Percentiles rank a stretch among this genome's conserved stretches.
Evolutionary conservation across 2,329 filamentous ascomycete genomes (phyloP).

Genomic region (Calcarisporium arbuscula): DNA sequence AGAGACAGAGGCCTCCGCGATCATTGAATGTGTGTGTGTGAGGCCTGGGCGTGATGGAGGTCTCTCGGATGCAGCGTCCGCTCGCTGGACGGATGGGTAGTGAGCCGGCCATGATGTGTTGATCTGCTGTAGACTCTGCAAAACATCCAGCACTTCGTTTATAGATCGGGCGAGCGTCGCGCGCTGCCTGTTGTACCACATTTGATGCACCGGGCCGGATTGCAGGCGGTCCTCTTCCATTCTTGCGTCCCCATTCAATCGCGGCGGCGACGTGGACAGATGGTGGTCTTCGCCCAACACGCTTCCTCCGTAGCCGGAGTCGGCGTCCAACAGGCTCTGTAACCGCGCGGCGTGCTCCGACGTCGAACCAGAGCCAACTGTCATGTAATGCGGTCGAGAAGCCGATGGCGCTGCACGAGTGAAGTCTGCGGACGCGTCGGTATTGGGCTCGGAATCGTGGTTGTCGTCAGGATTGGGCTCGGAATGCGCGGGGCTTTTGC

Average conservation of each 20-base stretch:
- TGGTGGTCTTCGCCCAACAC: slow-evolving; percentile 56
- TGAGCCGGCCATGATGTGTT: slow-evolving; percentile 91
- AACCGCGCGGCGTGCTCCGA: slow-evolving; percentile 77
- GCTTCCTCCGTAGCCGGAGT: slow-evolving; percentile 90
- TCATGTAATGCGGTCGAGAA: slow-evolving; percentile 67
- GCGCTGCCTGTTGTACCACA: slow-evolving; percentile 92
- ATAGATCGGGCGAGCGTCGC: slow-evolving; percentile 83
- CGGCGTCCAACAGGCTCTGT: slow-evolving; percentile 73
- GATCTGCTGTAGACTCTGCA: slow-evolving; percentile 79
- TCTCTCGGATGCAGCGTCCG: slow-evolving; percentile 37
- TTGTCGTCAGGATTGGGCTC: slow-evolving; percentile 14
- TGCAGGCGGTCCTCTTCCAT: slow-evolving; percentile 42
- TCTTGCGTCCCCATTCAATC: slow-evolving; percentile 32
- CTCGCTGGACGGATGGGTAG: slow-evolving; percentile 77
- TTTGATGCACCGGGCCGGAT: slow-evolving; percentile 81
- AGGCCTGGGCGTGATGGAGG: slow-evolving; percentile 55
- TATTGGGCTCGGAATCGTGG: slow-evolving; percentile 13
- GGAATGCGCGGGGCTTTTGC: slow-evolving; percentile 36
- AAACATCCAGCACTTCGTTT: slow-evolving; percentile 73
- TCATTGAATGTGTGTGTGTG: slow-evolving; percentile 55
- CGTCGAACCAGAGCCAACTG: slow-evolving; percentile 74
- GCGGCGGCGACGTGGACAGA: slow-evolving; percentile 10
- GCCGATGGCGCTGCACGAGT: slow-evolving; percentile 21
- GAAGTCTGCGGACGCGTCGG: slow-evolving; percentile 20
- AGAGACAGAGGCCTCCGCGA: slow-evolving; percentile 39